Evolutionary conservation across 2,329 filamentous ascomycete species (phyloP).

Genomic region (Xylaria sp.): DNA sequence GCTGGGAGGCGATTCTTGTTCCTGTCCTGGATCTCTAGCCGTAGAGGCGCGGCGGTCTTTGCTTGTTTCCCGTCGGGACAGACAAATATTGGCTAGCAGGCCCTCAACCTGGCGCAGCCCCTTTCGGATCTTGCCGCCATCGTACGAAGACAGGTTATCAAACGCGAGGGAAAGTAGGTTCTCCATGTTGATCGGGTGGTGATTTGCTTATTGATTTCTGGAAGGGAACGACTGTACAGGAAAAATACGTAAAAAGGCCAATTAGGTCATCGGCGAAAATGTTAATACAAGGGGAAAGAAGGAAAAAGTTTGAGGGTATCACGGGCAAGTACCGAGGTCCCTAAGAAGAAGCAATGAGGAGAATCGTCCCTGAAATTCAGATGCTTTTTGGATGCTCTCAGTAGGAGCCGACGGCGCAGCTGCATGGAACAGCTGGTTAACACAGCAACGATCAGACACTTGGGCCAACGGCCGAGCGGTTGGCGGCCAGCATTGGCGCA

Average conservation of each 20-base stretch:
- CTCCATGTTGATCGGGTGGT: slow-evolving; percentile 70
- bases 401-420: not conserved
- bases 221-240: not conserved
- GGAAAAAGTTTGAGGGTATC: slow-evolving; percentile 13
- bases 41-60: slow-evolving; percentile 40
- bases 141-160: slow-evolving; percentile 93
- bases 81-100: slow-evolving; percentile 90
- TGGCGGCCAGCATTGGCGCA: not conserved
- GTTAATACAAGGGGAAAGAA: slow-evolving; percentile 29
- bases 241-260: slow-evolving; percentile 12
- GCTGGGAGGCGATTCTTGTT: slow-evolving; percentile 44
- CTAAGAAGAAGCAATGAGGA: slow-evolving; percentile 13
- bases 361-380: not conserved
- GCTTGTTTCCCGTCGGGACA: slow-evolving; percentile 56
- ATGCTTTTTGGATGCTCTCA: not conserved
- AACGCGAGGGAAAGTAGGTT: slow-evolving; percentile 90
- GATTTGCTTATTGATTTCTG: not conserved
- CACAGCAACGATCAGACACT: slow-evolving; percentile 25
- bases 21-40: slow-evolving; percentile 32
- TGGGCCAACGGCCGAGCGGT: no score
- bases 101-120: slow-evolving; percentile 93
- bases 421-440: slow-evolving; percentile 14
- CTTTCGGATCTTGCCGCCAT: slow-evolving; percentile 88
- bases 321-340: not conserved
- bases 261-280: slow-evolving; percentile 2